A percentile compares a stretch with the other conserved stretches of the same genome.
Conservation (phyloP, 257 asterid species). For the Coffea canephora region DNA sequence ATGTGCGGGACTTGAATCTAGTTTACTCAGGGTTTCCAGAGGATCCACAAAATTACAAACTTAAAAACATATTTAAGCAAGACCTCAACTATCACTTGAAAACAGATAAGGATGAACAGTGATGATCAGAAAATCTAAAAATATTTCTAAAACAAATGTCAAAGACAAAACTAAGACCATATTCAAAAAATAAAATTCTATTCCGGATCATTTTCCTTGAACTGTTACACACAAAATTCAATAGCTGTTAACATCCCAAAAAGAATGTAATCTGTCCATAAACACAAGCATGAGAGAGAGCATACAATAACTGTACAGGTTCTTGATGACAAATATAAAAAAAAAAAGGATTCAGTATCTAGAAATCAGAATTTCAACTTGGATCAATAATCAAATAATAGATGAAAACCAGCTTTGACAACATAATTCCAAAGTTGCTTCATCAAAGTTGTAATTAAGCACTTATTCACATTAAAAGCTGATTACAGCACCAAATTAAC, state of each 20-base stretch:
- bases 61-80: not conserved
- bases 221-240: not conserved
- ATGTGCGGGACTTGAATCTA: not conserved
- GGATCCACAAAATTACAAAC: too few relatives aligned
- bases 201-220: not conserved
- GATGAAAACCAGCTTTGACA: not conserved
- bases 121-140: not conserved
- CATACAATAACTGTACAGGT: not conserved
- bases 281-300: not conserved
- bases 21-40: not conserved
- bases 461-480: not conserved
- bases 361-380: not conserved
- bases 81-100: not conserved
- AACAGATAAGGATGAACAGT: not conserved
- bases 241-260: not conserved
- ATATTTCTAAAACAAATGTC: not conserved
- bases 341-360: not conserved
- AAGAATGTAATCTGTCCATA: not conserved
- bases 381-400: not conserved
- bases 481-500: not conserved
- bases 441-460: not conserved
- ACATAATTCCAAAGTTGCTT: not conserved
- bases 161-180: not conserved
- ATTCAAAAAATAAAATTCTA: not conserved
- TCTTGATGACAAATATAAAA: not conserved